Evolutionary conservation across 176 grass and related monocot species (phyloP), one percentile per base, ranked within the genome.

Genomic region (Poa annua): DNA sequence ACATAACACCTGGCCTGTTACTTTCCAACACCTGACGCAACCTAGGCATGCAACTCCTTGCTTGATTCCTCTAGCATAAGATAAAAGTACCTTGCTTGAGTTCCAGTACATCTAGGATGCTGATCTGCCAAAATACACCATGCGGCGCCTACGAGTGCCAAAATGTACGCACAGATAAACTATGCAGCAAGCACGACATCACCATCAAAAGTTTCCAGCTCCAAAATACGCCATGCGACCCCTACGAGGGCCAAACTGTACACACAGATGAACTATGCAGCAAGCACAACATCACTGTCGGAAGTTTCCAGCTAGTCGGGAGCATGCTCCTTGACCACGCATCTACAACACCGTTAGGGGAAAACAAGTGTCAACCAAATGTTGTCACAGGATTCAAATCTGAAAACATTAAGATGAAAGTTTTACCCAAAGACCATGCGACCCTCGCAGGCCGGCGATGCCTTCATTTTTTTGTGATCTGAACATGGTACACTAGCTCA

Each of bases 401-500:
- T 2, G 6, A 36, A 49, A 50, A 3, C 67, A 41, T 26, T 11
- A 7, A 11, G 51, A 19, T 41, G 42, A 8, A 64, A 32, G 8
- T 49, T 42, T 48, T 77, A 41, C 61, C 42, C 32, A 1, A 62
- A 62, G 33, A 74, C 16, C 42, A 17, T 39, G 39, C 12, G 2
- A 1, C 42, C 17, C 68, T 11, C 6, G 10, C 33, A 11, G 21
- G n/a, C 57, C 25, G 25, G 24, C 12, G 5, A 16, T 21, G 5
- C 0, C 13, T 13, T 74, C 79, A 74, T 17, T 60, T 64, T 22
- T 32, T 59, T 15, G 64, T 66, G 77, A 88, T 67, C 29, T 35
- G 36, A 50, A 93, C 91, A 22, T 74, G 71, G 65, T 64, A 93
- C 14, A 85, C 75, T 5, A 9, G 50, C 47, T 66, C 85, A 11